These are phyloP conservation scores for Apostasia ramifera DNA, from an alignment of 106 monocot species.

Conservation along the genomic window DNA sequence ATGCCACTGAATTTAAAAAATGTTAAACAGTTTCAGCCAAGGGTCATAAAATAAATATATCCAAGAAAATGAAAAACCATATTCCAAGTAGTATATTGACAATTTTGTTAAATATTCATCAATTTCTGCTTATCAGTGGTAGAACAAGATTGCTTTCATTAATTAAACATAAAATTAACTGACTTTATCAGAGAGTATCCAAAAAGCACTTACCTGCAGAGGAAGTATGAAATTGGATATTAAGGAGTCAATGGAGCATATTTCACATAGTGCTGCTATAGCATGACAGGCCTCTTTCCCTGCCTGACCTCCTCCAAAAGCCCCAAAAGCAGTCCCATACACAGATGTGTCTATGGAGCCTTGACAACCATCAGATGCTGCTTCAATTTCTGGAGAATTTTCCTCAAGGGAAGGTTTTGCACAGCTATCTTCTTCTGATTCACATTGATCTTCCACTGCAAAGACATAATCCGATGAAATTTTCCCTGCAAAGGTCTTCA, in stretches of 20 bases:
- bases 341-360: constrained; percentile 21
- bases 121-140: too few relatives aligned
- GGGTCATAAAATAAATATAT: too few relatives aligned
- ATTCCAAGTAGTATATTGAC: too few relatives aligned
- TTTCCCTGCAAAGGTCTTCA: constrained; percentile 76
- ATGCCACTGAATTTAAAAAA: too few relatives aligned
- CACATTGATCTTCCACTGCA: constrained; percentile 25
- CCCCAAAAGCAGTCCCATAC: constrained; percentile 80
- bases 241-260: constrained; percentile 88
- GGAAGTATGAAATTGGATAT: constrained; percentile 98
- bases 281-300: constrained; percentile 84
- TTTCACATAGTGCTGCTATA: constrained; percentile 92
- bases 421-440: constrained; percentile 9
- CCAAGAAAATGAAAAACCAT: too few relatives aligned
- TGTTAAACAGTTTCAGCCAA: too few relatives aligned
- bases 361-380: background rate
- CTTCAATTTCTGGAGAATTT: background rate
- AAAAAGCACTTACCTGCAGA: constrained; percentile 48
- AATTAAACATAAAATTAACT: background rate
- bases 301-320: constrained; percentile 63
- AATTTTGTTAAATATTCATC: too few relatives aligned
- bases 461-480: constrained; percentile 36
- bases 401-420: constrained; percentile 4
- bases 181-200: constrained; percentile 1
- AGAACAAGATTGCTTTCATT: background rate